These are phyloP conservation scores for Scheffersomyces insectosa DNA, from an alignment of 1,139 yeast species.

Conservation along the genomic window DNA sequence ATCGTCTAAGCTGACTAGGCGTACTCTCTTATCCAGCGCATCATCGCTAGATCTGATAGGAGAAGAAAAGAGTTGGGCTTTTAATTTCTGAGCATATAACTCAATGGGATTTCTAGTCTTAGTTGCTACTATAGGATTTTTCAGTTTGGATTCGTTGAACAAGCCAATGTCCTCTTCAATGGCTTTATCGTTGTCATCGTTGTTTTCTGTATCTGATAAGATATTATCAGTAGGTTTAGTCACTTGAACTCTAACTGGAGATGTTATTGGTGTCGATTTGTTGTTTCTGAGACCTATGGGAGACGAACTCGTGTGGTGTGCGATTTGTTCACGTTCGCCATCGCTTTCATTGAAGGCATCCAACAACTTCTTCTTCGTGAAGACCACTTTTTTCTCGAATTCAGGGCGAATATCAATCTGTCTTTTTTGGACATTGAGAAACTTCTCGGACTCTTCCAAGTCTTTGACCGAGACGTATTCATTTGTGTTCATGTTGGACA, in stretches of 20 bases:
- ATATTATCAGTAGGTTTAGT: slow-evolving; percentile 8
- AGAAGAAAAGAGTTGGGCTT: slow-evolving; percentile 24
- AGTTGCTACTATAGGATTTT: slow-evolving; percentile 2
- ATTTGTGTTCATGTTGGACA: slow-evolving; percentile 12
- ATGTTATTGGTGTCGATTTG: slow-evolving; percentile 34
- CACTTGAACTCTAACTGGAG: slow-evolving; percentile 26
- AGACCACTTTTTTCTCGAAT: slow-evolving; percentile 28
- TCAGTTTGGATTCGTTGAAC: background rate
- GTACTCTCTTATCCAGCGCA: slow-evolving; percentile 1
- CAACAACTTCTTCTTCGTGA: slow-evolving; percentile 35
- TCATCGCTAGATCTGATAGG: slow-evolving; percentile 18
- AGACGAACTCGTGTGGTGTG: slow-evolving; percentile 6
- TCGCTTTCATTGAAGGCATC: slow-evolving; percentile 35
- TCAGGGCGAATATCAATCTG: slow-evolving; percentile 34
- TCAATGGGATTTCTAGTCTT: slow-evolving; percentile 33
- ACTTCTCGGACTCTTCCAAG: slow-evolving; percentile 35
- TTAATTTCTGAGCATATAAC: slow-evolving; percentile 35
- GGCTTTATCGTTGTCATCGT: slow-evolving; percentile 16
- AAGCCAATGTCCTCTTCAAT: slow-evolving; percentile 14
- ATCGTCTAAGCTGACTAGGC: slow-evolving; percentile 27
- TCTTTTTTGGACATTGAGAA: slow-evolving; percentile 39
- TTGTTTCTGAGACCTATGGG: slow-evolving; percentile 7
- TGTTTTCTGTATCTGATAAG: background rate
- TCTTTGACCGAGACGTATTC: slow-evolving; percentile 25
- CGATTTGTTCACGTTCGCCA: slow-evolving; percentile 17